Percentiles rank a stretch among this genome's conserved stretches.
Conservation (phyloP, 306 rosid species). For the Alnus rubra region DNA sequence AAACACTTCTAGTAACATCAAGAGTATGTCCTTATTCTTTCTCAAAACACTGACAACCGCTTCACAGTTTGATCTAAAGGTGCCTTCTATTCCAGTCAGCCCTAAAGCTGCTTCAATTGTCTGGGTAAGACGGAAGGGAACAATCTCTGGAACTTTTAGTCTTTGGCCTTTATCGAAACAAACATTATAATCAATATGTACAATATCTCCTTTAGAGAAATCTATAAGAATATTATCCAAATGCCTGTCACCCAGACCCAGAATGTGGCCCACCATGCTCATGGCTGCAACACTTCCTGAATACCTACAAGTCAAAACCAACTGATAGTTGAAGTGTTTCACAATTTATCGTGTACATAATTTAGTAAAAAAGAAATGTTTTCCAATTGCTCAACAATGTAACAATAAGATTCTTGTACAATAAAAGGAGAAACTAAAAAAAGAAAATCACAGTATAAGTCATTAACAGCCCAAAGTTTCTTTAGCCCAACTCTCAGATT, state of each 20-base stretch:
- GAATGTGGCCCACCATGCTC: slow-evolving; percentile 96
- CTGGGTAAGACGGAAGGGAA: slow-evolving; percentile 96
- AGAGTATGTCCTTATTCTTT: slow-evolving; percentile 86
- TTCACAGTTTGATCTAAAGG: slow-evolving; percentile 94
- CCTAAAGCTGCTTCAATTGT: slow-evolving; percentile 94
- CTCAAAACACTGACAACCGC: slow-evolving; percentile 68
- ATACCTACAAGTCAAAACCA: slow-evolving; percentile 58
- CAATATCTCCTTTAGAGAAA: slow-evolving; percentile 85
- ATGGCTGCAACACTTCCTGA: slow-evolving; percentile 93
- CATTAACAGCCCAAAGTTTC: not conserved
- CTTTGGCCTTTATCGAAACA: slow-evolving; percentile 93
- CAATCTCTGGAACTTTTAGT: slow-evolving; percentile 92
- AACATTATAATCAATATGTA: slow-evolving; percentile 93
- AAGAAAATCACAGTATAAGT: not conserved
- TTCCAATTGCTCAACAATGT: not conserved
- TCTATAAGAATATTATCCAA: slow-evolving; percentile 90
- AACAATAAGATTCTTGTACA: not conserved
- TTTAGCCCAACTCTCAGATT: not conserved
- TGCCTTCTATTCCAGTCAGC: slow-evolving; percentile 89
- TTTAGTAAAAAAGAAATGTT: not conserved
- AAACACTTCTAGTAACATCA: slow-evolving; percentile 91
- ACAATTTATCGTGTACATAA: not conserved
- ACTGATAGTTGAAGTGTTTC: slow-evolving; percentile 15
- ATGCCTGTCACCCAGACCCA: slow-evolving; percentile 96
- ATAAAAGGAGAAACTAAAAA: not conserved